Evolutionary conservation across 306 rosid species (phyloP).

Genomic region (Glycine tomentella): DNA sequence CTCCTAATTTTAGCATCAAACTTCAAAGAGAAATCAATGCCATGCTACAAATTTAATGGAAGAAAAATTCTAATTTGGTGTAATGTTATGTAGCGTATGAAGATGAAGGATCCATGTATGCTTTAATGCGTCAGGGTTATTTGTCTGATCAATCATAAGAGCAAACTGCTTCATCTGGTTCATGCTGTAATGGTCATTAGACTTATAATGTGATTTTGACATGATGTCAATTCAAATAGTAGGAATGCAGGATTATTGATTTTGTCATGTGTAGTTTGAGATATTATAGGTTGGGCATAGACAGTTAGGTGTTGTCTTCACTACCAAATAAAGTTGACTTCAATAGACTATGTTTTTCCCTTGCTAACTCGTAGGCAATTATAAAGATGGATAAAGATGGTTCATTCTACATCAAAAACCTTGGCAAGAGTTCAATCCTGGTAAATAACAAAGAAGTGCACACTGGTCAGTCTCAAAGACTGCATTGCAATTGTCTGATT

Average conservation of each 20-base stretch:
- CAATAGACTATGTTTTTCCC: constrained; percentile 18
- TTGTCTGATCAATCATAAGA: background rate
- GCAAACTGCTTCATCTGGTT: constrained; percentile 16
- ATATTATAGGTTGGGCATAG: background rate
- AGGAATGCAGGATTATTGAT: background rate
- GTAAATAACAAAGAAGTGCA: constrained; percentile 81
- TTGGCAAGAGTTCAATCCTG: constrained; percentile 72
- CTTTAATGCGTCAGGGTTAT: constrained; percentile 15
- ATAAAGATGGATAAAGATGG: constrained; percentile 82
- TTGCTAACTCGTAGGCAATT: constrained; percentile 66
- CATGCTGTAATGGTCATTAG: constrained; percentile 10
- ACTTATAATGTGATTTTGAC: constrained; percentile 32
- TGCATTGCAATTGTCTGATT: constrained; percentile 73
- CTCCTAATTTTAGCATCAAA: constrained; percentile 11
- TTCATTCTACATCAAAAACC: constrained; percentile 75
- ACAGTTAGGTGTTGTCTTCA: constrained; percentile 27
- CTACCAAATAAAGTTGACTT: constrained; percentile 36
- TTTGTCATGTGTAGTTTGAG: background rate
- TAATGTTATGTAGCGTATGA: background rate
- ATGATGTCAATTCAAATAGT: constrained; percentile 8
- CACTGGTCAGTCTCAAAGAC: constrained; percentile 68
- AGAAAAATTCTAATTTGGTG: constrained; percentile 1
- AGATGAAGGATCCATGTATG: constrained; percentile 15
- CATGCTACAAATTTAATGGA: constrained; percentile 6
- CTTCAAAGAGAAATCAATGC: constrained; percentile 13